These are phyloP conservation scores for Avena sativa DNA, from an alignment of 176 grass and related monocot species.

Conservation along the genomic window DNA sequence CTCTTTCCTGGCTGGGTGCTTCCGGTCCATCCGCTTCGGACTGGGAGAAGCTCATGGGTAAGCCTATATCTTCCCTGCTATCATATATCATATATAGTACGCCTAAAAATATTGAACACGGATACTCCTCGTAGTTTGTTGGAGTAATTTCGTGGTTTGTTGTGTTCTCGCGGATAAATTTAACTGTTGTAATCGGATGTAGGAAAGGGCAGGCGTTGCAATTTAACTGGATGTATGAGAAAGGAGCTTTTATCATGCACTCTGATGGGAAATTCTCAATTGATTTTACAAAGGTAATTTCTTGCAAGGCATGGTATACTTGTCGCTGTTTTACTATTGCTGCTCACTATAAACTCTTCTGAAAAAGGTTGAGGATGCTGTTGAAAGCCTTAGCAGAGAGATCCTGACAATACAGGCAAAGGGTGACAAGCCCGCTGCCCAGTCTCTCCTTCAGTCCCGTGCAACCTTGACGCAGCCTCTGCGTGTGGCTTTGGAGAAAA, in stretches of 20 bases:
- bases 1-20: slow-evolving; percentile 88
- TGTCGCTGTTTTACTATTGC: neutral
- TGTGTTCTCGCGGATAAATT: neutral
- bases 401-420: slow-evolving; percentile 91
- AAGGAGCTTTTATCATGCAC: slow-evolving; percentile 77
- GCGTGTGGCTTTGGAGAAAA: slow-evolving; percentile 68
- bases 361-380: slow-evolving; percentile 75
- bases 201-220: slow-evolving; percentile 91
- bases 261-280: slow-evolving; percentile 78
- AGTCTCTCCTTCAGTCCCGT: slow-evolving; percentile 59
- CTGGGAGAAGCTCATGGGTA: slow-evolving; percentile 97
- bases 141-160: neutral
- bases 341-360: slow-evolving; percentile 14
- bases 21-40: slow-evolving; percentile 84
- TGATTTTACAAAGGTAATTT: slow-evolving; percentile 76
- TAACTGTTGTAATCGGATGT: slow-evolving; percentile 7
- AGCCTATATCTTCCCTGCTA: slow-evolving; percentile 24
- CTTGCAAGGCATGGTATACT: neutral
- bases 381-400: slow-evolving; percentile 85
- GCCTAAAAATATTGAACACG: neutral
- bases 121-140: neutral
- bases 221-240: slow-evolving; percentile 93
- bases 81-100: too few species aligned
- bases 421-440: slow-evolving; percentile 70
- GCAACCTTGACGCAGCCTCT: slow-evolving; percentile 81